Evolutionary conservation across 75 land plant species (phyloP).

Genomic region (Picea sitchensis): DNA sequence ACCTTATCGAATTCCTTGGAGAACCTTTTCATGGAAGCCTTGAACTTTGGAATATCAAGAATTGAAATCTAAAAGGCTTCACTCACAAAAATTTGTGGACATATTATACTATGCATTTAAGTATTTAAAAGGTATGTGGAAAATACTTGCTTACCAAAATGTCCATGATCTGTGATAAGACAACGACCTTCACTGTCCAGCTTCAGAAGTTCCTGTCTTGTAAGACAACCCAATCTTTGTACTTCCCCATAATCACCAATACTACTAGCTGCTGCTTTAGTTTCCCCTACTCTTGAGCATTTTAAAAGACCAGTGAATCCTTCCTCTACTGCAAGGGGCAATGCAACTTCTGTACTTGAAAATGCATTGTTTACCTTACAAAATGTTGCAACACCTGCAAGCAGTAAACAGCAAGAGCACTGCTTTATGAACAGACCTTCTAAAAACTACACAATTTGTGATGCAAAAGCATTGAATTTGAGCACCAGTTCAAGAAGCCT

Average conservation of each 20-base stretch:
- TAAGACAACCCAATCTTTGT: conserved; percentile 41
- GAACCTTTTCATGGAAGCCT: not conserved
- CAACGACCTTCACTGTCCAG: conserved; percentile 94
- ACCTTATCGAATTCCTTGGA: not conserved
- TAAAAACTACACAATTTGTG: not conserved
- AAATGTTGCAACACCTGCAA: conserved; percentile 91
- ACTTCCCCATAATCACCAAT: conserved; percentile 24
- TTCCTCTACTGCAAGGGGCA: conserved; percentile 93
- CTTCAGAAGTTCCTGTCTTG: conserved; percentile 66
- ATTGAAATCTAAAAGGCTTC: not conserved
- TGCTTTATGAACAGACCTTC: not conserved
- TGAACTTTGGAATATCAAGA: not conserved
- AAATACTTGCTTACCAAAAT: conserved; percentile 65
- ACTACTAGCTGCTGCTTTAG: conserved; percentile 12
- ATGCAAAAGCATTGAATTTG: not conserved
- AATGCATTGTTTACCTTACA: conserved; percentile 67
- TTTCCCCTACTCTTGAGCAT: conserved; percentile 15
- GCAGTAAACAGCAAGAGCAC: not conserved
- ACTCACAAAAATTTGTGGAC: not conserved
- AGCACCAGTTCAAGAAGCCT: not conserved
- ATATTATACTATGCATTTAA: not conserved
- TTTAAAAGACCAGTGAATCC: conserved; percentile 84
- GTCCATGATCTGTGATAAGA: conserved; percentile 92
- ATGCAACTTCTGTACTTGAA: conserved; percentile 45
- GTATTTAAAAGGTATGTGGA: not conserved